These are phyloP conservation scores for Malania oleifera DNA, from an alignment of 164 flowering plant genomes.

Conservation along the genomic window DNA sequence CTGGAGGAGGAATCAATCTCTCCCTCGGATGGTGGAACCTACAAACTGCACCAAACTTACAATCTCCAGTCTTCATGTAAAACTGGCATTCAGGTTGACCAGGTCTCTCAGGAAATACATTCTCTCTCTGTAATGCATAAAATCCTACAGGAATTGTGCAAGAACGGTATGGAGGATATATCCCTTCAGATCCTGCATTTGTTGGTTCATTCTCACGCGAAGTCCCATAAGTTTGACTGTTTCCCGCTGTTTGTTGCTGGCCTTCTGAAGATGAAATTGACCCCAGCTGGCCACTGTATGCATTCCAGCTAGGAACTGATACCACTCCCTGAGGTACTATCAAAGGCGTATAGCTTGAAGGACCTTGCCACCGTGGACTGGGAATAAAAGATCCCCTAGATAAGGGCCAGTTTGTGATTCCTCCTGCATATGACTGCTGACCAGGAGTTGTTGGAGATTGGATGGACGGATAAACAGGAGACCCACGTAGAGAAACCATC, in stretches of 20 bases:
- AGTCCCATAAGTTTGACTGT: slow-evolving; percentile 48
- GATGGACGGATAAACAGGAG: slow-evolving; percentile 73
- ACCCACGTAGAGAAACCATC: slow-evolving; percentile 75
- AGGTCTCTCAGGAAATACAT: slow-evolving; percentile 93
- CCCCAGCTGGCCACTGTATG: slow-evolving; percentile 74
- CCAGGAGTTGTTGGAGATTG: slow-evolving; percentile 75
- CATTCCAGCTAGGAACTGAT: slow-evolving; percentile 83
- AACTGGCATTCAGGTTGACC: slow-evolving; percentile 97
- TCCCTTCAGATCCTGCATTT: slow-evolving; percentile 46
- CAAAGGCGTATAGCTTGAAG: slow-evolving; percentile 79
- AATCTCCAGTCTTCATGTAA: slow-evolving; percentile 98
- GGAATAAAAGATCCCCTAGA: slow-evolving; percentile 81
- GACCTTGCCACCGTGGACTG: slow-evolving; percentile 90
- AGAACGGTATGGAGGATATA: slow-evolving; percentile 49
- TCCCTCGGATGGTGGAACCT: slow-evolving; percentile 92
- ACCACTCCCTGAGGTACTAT: slow-evolving; percentile 86
- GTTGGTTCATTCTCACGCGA: slow-evolving; percentile 50
- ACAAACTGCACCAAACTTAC: slow-evolving; percentile 93
- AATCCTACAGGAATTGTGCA: slow-evolving; percentile 60
- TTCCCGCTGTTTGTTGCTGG: slow-evolving; percentile 54
- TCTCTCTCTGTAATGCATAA: slow-evolving; percentile 76
- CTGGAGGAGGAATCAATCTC: slow-evolving; percentile 79
- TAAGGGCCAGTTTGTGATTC: slow-evolving; percentile 61
- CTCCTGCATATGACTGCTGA: slow-evolving; percentile 77
- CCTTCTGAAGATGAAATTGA: slow-evolving; percentile 68